phyloP scores from a whole-genome alignment of 306 rosid genomes.

The Echinosophora koreensis region DNA sequence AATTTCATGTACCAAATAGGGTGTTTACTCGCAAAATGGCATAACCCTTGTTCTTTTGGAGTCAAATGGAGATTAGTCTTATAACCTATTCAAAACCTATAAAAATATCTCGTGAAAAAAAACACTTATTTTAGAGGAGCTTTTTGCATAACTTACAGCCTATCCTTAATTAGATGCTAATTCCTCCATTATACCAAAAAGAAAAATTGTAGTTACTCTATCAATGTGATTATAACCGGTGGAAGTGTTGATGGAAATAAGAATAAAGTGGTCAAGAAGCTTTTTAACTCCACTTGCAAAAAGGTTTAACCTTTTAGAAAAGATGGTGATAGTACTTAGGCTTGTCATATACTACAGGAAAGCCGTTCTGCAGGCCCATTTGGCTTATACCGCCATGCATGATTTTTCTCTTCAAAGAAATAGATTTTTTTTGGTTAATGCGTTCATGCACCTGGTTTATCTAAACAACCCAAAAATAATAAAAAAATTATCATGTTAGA shows the following conservation, averaged over 20 bases:
- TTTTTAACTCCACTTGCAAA: slow-evolving; percentile 60
- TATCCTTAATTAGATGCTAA: slow-evolving; percentile 11
- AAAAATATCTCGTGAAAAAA: too few relatives aligned
- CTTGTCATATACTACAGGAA: too few relatives aligned
- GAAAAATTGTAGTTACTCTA: neutral
- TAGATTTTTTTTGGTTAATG: slow-evolving; percentile 10
- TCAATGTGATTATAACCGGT: slow-evolving; percentile 1
- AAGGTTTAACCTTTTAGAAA: slow-evolving; percentile 49
- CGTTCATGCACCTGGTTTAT: neutral
- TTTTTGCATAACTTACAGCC: neutral
- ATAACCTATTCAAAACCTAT: too few relatives aligned
- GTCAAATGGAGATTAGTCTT: too few relatives aligned
- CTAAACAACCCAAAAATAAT: neutral
- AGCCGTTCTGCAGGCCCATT: slow-evolving; percentile 50
- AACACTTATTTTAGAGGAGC: too few relatives aligned
- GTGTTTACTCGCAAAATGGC: too few relatives aligned
- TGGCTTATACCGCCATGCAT: slow-evolving; percentile 36
- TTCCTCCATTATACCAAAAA: slow-evolving; percentile 27
- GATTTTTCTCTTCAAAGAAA: slow-evolving; percentile 23
- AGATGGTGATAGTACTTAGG: slow-evolving; percentile 55
- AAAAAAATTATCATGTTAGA: too few relatives aligned
- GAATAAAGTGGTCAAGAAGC: slow-evolving; percentile 65
- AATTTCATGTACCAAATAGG: too few relatives aligned
- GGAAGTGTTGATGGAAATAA: slow-evolving; percentile 56
- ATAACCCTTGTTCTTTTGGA: too few relatives aligned